These are phyloP conservation scores for Priceomyces carsonii DNA, from an alignment of 805 yeast genomes.

Conservation along the genomic window DNA sequence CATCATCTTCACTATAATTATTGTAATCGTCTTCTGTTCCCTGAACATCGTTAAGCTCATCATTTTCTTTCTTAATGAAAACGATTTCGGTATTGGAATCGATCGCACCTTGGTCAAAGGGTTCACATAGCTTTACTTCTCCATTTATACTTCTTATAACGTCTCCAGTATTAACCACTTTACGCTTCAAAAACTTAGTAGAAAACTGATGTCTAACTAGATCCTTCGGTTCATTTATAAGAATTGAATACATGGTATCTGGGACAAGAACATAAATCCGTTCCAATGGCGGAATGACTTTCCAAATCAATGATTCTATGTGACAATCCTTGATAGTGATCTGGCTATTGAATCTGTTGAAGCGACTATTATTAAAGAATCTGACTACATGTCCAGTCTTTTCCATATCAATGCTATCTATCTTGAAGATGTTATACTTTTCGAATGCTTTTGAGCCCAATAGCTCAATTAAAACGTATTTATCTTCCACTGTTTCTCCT, in stretches of 20 bases:
- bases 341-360: constrained; percentile 31
- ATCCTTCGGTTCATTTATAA: constrained; percentile 29
- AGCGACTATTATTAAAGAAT: constrained; percentile 38
- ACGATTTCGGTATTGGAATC: constrained; percentile 51
- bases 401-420: constrained; percentile 26
- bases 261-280: constrained; percentile 52
- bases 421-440: constrained; percentile 33
- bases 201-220: constrained; percentile 35
- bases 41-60: constrained; percentile 8
- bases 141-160: constrained; percentile 47
- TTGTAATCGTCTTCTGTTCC: constrained; percentile 5
- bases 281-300: constrained; percentile 39
- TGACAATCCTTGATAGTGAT: constrained; percentile 45
- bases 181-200: constrained; percentile 20
- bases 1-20: constrained; percentile 7
- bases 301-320: constrained; percentile 32
- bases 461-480: constrained; percentile 35
- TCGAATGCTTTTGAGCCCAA: constrained; percentile 39
- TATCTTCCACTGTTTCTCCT: constrained; percentile 9
- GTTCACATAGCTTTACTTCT: constrained; percentile 63
- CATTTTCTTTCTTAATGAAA: constrained; percentile 39
- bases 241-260: constrained; percentile 33
- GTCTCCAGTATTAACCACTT: constrained; percentile 44
- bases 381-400: constrained; percentile 31
- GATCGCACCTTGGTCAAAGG: constrained; percentile 66